Percentiles rank a stretch among this genome's conserved stretches.
Evolutionary conservation across 345 rosid species (phyloP).

Genomic region (Sonneratia alba): DNA sequence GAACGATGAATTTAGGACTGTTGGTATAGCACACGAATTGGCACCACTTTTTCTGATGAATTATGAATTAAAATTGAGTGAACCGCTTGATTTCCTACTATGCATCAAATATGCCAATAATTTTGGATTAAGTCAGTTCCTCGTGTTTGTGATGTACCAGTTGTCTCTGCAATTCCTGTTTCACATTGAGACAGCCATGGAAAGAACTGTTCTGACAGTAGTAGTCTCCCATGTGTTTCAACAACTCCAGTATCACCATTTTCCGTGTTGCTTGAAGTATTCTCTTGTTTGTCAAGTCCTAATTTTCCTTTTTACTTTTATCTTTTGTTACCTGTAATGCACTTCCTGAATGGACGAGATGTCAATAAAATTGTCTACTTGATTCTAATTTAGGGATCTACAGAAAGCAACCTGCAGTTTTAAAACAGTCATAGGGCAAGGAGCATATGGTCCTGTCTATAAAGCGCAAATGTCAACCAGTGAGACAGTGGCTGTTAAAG

Average conservation of each 20-base stretch:
- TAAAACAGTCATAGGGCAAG: constrained; percentile 81
- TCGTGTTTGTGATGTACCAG: neutral
- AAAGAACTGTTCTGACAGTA: too few species aligned
- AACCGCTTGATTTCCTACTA: neutral
- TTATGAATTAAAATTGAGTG: neutral
- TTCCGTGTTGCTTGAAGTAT: too few species aligned
- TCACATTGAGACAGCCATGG: neutral
- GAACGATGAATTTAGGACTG: too few species aligned
- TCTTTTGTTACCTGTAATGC: neutral
- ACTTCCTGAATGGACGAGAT: neutral
- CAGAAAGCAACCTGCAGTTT: constrained; percentile 90
- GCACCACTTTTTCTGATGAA: too few species aligned
- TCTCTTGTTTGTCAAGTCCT: neutral
- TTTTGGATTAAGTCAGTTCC: neutral
- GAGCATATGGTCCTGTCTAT: constrained; percentile 96
- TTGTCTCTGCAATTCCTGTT: neutral
- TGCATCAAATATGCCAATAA: neutral
- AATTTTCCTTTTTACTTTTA: neutral
- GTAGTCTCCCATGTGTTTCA: neutral
- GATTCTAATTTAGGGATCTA: constrained; percentile 59
- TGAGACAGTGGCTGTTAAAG: constrained; percentile 87
- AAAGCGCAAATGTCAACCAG: constrained; percentile 92
- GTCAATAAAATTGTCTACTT: constrained; percentile 6
- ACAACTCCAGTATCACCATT: neutral
- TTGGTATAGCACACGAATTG: too few species aligned